Percentiles rank a stretch among this genome's conserved stretches.
Evolutionary conservation across 2,329 filamentous ascomycete genomes (phyloP).

Genomic region (Phaeosphaeria sp.): DNA sequence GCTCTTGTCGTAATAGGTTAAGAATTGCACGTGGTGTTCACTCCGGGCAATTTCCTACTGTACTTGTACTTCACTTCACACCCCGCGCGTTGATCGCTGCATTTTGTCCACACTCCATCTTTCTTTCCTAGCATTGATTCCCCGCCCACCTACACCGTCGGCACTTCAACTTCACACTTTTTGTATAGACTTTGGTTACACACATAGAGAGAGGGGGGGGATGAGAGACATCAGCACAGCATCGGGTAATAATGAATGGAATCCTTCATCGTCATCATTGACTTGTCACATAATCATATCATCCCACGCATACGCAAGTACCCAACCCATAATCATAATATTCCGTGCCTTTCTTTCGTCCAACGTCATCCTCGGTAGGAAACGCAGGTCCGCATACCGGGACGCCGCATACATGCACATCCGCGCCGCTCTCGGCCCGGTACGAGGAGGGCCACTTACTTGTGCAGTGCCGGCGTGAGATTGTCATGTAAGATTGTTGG

Average conservation of each 20-base stretch:
- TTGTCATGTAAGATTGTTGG: no score
- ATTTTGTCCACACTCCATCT: background rate
- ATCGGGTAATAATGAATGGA: background rate
- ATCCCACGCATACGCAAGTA: no score
- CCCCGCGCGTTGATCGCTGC: background rate
- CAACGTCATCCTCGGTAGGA: background rate
- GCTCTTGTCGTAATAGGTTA: no score
- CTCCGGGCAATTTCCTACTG: background rate
- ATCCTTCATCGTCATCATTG: background rate
- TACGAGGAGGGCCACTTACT: no score
- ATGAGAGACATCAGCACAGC: background rate
- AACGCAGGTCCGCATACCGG: background rate
- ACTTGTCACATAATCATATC: background rate
- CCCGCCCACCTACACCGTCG: background rate
- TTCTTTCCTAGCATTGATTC: background rate
- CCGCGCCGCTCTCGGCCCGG: no score
- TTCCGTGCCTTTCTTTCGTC: background rate
- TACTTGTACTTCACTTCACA: conserved; percentile 3
- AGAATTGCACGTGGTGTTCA: conserved; percentile 2
- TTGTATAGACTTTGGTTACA: background rate
- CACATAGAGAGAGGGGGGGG: no score
- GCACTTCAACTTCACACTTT: background rate
- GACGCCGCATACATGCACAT: no score
- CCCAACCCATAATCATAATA: no score
- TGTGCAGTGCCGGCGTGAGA: no score